Conservation (phyloP, 31 red algal genomes). For the Asparagopsis taxiformis region DNA sequence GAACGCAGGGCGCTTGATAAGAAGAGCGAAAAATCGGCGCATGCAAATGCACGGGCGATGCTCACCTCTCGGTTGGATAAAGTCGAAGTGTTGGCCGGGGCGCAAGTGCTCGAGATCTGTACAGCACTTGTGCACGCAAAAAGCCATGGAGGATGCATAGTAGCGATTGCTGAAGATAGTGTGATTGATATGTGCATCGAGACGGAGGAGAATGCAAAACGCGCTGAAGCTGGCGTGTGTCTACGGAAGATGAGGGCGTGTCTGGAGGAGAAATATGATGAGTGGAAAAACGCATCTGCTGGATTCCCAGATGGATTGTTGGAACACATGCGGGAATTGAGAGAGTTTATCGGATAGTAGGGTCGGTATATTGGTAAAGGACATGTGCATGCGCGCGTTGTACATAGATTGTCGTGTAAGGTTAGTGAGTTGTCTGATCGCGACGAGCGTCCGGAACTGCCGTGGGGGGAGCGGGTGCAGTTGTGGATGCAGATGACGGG, state of each 20-base stretch:
- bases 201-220: constrained; percentile 22
- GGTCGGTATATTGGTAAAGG: not conserved
- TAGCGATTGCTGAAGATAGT: constrained; percentile 4
- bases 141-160: constrained; percentile 13
- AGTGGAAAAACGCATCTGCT: not conserved
- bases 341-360: constrained; percentile 12
- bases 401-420: too few species aligned
- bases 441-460: too few species aligned
- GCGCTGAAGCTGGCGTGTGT: constrained; percentile 1
- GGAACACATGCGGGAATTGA: constrained; percentile 7
- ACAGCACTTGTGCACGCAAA: constrained; percentile 36
- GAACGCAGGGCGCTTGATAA: constrained; percentile 36
- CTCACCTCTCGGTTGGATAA: constrained; percentile 1
- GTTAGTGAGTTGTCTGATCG: too few species aligned
- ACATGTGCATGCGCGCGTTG: not conserved
- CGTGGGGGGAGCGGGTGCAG: too few species aligned
- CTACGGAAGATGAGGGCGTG: constrained; percentile 15
- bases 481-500: too few species aligned
- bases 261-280: constrained; percentile 14
- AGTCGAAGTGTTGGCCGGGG: constrained; percentile 1
- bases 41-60: constrained; percentile 30
- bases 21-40: constrained; percentile 17
- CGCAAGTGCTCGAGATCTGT: constrained; percentile 18
- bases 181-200: constrained; percentile 26
- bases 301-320: not conserved